phyloP scores from a whole-genome alignment of 257 asterid species.

The Ligustrum vulgare region DNA sequence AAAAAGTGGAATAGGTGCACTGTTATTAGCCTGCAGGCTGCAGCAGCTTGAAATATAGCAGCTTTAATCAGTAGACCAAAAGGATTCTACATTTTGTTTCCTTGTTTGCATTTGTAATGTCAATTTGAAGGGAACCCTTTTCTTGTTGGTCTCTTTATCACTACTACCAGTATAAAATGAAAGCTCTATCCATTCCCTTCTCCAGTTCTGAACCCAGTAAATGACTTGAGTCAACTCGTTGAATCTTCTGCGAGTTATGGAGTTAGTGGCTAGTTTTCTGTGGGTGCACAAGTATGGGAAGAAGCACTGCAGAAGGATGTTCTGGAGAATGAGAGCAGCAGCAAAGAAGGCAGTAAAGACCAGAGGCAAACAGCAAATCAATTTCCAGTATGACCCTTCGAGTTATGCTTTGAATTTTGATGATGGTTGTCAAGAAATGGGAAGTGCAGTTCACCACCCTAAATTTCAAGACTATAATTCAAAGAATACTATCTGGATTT shows the following conservation, averaged over 20 bases:
- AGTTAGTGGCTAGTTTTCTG: slow-evolving; percentile 30
- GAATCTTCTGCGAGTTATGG: neutral
- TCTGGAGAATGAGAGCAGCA: slow-evolving; percentile 53
- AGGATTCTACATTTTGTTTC: slow-evolving; percentile 15
- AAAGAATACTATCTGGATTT: slow-evolving; percentile 35
- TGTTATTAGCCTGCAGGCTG: slow-evolving; percentile 12
- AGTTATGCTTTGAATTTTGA: slow-evolving; percentile 79
- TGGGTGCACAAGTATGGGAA: slow-evolving; percentile 36
- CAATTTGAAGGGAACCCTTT: neutral
- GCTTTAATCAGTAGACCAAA: slow-evolving; percentile 35
- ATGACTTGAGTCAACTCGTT: neutral
- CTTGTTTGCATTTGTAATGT: slow-evolving; percentile 19
- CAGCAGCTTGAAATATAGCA: slow-evolving; percentile 17
- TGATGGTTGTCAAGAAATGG: slow-evolving; percentile 40
- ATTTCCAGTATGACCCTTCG: slow-evolving; percentile 64
- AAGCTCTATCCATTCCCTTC: neutral
- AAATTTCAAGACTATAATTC: slow-evolving; percentile 20
- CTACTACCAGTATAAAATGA: neutral
- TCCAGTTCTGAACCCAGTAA: neutral
- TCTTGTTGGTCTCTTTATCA: neutral
- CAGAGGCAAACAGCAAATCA: slow-evolving; percentile 33
- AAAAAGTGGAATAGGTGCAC: slow-evolving; percentile 16
- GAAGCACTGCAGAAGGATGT: slow-evolving; percentile 43
- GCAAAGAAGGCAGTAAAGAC: slow-evolving; percentile 39
- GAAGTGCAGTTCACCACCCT: slow-evolving; percentile 5